phyloP scores from a whole-genome alignment of 305 asterid genomes.

The Solanum hybrid region DNA sequence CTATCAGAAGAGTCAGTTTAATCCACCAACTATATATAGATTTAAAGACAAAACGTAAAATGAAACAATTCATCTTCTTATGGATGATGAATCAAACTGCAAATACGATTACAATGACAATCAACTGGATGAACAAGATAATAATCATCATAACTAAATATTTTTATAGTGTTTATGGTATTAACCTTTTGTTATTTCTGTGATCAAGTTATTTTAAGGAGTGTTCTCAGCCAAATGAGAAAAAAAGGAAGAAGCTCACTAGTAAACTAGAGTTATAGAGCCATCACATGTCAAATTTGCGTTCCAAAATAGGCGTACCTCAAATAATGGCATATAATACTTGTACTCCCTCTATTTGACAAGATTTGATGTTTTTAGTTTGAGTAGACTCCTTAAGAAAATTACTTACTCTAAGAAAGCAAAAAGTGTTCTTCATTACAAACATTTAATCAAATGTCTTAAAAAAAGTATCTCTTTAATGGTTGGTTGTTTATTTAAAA shows the following conservation, averaged over 20 bases:
- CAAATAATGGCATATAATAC: background rate
- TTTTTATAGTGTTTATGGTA: too few species aligned
- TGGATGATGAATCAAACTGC: too few species aligned
- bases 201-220: too few species aligned
- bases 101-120: too few species aligned
- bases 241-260: too few species aligned
- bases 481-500: too few species aligned
- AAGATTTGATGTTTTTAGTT: background rate
- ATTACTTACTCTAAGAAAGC: background rate
- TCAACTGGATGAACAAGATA: too few species aligned
- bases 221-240: too few species aligned
- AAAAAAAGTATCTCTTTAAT: background rate
- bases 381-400: background rate
- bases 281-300: background rate
- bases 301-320: background rate
- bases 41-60: background rate
- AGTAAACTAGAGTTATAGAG: background rate
- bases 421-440: background rate
- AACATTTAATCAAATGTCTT: background rate
- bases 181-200: too few species aligned
- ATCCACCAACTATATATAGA: background rate
- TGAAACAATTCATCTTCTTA: background rate
- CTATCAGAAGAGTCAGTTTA: background rate
- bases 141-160: too few species aligned
- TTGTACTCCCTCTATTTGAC: background rate